These are phyloP conservation scores for Potentilla sterilis DNA, from an alignment of 306 rosid species.

Conservation along the genomic window DNA sequence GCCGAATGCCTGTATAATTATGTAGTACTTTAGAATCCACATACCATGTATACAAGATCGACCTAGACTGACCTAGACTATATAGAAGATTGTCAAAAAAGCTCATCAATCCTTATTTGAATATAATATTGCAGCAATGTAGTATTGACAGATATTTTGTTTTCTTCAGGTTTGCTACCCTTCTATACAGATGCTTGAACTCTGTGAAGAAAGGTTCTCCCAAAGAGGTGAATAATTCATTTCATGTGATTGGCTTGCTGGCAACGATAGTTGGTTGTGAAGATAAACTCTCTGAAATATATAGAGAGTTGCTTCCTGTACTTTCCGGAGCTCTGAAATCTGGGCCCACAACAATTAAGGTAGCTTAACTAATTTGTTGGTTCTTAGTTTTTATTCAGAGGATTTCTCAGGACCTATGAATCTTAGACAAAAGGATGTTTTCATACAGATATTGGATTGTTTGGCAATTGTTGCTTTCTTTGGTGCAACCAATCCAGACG, in stretches of 20 bases:
- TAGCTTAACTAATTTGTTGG: neutral
- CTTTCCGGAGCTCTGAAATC: slow-evolving; percentile 20
- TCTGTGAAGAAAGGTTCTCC: slow-evolving; percentile 30
- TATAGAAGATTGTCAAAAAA: neutral
- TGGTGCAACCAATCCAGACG: slow-evolving; percentile 25
- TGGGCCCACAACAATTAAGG: slow-evolving; percentile 12
- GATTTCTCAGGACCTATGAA: neutral
- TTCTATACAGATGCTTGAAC: slow-evolving; percentile 17
- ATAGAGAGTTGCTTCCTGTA: slow-evolving; percentile 18
- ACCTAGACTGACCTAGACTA: neutral
- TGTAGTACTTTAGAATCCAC: neutral
- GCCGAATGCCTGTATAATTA: neutral
- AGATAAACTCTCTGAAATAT: slow-evolving; percentile 29
- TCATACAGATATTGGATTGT: slow-evolving; percentile 34
- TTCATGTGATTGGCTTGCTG: slow-evolving; percentile 34
- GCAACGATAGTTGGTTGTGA: slow-evolving; percentile 20
- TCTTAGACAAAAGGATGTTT: neutral
- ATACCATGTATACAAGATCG: neutral
- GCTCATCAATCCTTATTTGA: neutral
- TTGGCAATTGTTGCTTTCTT: slow-evolving; percentile 36
- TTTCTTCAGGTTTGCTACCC: slow-evolving; percentile 32
- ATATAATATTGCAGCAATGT: neutral
- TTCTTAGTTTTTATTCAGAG: neutral
- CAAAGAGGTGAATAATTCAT: slow-evolving; percentile 27
- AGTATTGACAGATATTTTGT: neutral